Conservation (phyloP, 768 basidiomycete genomes). For the Suillus cothurnatus region DNA sequence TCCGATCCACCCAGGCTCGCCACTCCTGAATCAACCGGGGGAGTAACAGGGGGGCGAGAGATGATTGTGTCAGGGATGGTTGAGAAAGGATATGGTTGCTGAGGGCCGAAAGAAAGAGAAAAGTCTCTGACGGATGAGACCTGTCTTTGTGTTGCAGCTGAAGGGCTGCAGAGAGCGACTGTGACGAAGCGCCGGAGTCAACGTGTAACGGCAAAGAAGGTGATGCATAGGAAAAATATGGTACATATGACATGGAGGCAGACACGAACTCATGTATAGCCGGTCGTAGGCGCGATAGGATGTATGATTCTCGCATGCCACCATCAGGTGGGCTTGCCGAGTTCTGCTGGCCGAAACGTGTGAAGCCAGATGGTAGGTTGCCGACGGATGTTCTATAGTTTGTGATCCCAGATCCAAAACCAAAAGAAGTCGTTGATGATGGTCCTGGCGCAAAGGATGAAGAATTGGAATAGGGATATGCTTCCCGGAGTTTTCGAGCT, state of each 20-base stretch:
- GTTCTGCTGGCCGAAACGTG: conserved; percentile 30
- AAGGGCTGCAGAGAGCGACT: conserved; percentile 44
- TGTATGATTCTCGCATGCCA: conserved; percentile 82
- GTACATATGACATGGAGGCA: conserved; percentile 78
- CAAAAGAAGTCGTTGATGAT: conserved; percentile 35
- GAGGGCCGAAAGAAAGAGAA: conserved; percentile 66
- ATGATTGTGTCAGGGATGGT: conserved; percentile 63
- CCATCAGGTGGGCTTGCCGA: conserved; percentile 29
- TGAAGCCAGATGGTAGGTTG: conserved; percentile 35
- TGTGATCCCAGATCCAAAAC: conserved; percentile 30
- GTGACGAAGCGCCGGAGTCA: conserved; percentile 30
- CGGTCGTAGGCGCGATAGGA: conserved; percentile 72
- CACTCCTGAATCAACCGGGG: conserved; percentile 74
- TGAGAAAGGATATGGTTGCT: conserved; percentile 70
- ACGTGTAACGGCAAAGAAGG: conserved; percentile 11
- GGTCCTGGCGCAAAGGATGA: conserved; percentile 31
- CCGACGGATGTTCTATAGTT: conserved; percentile 18
- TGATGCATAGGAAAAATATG: conserved; percentile 70
- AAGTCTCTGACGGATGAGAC: conserved; percentile 75
- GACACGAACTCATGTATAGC: conserved; percentile 78
- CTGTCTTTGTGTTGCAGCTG: conserved; percentile 63
- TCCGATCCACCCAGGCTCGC: conserved; percentile 71
- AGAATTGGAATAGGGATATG: conserved; percentile 77
- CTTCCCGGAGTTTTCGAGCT: conserved; percentile 74
- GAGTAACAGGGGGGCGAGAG: conserved; percentile 57